Evolutionary conservation across 495 filamentous ascomycete species (phyloP), one percentile per base, ranked within the genome.

Genomic region (Tirmania nivea): DNA sequence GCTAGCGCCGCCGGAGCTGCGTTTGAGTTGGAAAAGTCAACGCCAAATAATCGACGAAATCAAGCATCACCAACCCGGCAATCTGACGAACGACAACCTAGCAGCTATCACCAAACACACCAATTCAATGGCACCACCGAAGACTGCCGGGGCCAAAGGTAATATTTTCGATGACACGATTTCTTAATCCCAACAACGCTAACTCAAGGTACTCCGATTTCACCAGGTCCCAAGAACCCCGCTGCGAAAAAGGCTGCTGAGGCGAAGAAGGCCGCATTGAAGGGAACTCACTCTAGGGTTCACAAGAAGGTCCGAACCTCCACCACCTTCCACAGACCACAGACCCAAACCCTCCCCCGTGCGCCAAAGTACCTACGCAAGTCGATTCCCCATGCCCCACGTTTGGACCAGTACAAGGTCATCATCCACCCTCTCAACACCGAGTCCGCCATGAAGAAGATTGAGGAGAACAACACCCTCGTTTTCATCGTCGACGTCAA

Each of bases 361-460:
- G 71, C 79, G 35, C 89, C 89, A 67, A 94, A 93, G 75, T 99
- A 94, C 79, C 90, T 84, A 59, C 85, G 88, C 75, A 88, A 87
- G 77, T 87, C 84, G 60, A 77, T 99, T 68, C 80, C 85, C 54
- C 84, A 90, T 66, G 78, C 77, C 62, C 81, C 88, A 62, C 84
- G 84, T 59, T 81, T 96, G 67, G 90, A 97, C 71, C 82, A 85
- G 72, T 79, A 82, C 78, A 89, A 90, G 75, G 72, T 89, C 66
- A 80, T 92, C 67, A 74, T 86, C 62, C 78, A 84, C 75, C 78
- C 78, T 50, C 76, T 97, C 57, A 99, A 99, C 78, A 95, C 90
- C 52, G 90, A 97, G 80, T 85, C 80, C 61, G 92, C 90, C 65
- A 94, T 99, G 86, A 99, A 99, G 86, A 95, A 94, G 83, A 93